These are phyloP conservation scores for Cytidiella melzeri DNA, from an alignment of 768 basidiomycete genomes.

Conservation along the genomic window DNA sequence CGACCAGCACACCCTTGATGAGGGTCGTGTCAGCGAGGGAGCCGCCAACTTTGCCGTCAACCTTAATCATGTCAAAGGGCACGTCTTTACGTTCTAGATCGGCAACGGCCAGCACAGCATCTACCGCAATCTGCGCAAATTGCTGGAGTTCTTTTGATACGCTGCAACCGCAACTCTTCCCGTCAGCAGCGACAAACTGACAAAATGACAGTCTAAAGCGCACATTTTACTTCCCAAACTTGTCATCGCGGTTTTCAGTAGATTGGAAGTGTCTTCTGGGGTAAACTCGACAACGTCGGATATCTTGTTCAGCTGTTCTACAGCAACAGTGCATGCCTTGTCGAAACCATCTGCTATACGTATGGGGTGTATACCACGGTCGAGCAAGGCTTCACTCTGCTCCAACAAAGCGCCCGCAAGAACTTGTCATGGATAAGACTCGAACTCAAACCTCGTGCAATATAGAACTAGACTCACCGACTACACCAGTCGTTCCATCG, in stretches of 20 bases:
- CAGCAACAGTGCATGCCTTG: constrained; percentile 84
- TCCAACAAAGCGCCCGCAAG: constrained; percentile 97
- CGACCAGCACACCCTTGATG: constrained; percentile 95
- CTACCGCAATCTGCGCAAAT: constrained; percentile 97
- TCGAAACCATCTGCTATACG: constrained; percentile 99
- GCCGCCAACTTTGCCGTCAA: constrained; percentile 97
- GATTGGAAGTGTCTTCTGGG: constrained; percentile 72
- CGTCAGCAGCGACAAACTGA: neutral
- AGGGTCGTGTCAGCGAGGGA: constrained; percentile 91
- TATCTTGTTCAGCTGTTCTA: constrained; percentile 84
- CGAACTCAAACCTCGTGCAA: neutral
- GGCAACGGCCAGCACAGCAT: constrained; percentile 92
- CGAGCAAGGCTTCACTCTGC: constrained; percentile 92
- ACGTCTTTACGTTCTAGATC: constrained; percentile 94
- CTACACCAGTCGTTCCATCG: constrained; percentile 98
- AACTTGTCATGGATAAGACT: constrained; percentile 39
- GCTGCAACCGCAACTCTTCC: too few species aligned
- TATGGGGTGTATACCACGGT: constrained; percentile 98
- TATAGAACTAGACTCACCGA: constrained; percentile 56
- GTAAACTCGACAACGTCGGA: constrained; percentile 89
- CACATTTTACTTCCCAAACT: constrained; percentile 98
- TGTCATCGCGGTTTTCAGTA: constrained; percentile 93
- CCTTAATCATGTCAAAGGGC: constrained; percentile 97
- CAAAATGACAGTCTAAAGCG: constrained; percentile 17
- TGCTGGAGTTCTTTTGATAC: constrained; percentile 95